Percentiles rank a stretch among this genome's conserved stretches.
phyloP scores from a whole-genome alignment of 2,329 filamentous ascomycete genomes.

The Apiospora malaysiana region DNA sequence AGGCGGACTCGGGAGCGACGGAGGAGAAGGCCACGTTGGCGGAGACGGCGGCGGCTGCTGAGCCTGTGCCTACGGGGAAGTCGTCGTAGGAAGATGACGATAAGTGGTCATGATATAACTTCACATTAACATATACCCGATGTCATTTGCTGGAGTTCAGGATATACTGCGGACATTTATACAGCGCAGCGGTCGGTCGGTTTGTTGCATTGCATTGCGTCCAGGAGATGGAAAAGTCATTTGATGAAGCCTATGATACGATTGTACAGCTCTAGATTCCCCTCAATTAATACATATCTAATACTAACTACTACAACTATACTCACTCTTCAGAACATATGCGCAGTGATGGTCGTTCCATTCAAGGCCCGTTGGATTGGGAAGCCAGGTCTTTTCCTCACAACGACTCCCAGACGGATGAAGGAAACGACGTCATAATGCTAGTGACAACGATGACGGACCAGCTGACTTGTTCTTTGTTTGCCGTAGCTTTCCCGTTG shows the following conservation, averaged over 20 bases:
- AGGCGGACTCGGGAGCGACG: background rate
- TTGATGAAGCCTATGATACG: background rate
- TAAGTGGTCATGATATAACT: background rate
- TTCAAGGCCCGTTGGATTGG: background rate
- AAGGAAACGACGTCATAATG: background rate
- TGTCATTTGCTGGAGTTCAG: slow-evolving; percentile 6
- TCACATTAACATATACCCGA: background rate
- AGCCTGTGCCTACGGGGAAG: background rate
- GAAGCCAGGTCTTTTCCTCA: background rate
- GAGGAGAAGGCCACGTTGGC: background rate
- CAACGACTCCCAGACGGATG: too few relatives aligned
- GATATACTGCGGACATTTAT: background rate
- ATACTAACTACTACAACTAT: background rate
- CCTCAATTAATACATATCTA: background rate
- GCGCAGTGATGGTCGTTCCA: background rate
- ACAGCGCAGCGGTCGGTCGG: background rate
- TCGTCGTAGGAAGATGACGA: background rate
- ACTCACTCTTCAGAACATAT: background rate
- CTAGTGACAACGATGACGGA: background rate
- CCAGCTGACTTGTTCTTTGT: background rate
- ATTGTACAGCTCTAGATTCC: background rate
- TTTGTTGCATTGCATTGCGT: slow-evolving; percentile 1
- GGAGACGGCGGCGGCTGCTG: background rate
- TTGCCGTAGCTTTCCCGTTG: background rate
- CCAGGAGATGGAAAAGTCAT: background rate